Evolutionary conservation across 768 basidiomycete species (phyloP), one percentile per base, ranked within the genome.

Genomic region (Agaricus bisporus): DNA sequence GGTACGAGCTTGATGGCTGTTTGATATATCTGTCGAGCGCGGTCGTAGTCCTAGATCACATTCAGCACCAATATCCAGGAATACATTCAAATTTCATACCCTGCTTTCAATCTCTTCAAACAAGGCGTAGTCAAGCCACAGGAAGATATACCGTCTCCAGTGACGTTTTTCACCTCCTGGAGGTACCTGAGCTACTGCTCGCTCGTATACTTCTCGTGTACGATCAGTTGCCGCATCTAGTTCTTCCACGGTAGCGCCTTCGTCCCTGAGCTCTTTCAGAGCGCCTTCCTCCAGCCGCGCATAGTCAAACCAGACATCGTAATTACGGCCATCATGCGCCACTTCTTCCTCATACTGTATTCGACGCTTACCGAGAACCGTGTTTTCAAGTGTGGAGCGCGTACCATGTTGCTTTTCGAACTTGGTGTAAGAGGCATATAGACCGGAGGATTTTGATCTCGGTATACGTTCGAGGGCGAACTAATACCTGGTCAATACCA

Each of bases 271-370:
- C 55, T 91, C 85, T 32, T 80, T 73, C 60, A 83, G 80, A 0
- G 94, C 91, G 20, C 85, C 89, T 69, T 98, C 97, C 65, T 98
- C 97, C 32, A 99, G 66, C 15, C 95, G 80, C 18, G 92, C 81
- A 61, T 95, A 95, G 63, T 98, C 97, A 64, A 99, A 98, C 97
- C 97, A 99, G 0, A 88, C 86, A 67, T 98, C 97, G 64, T 98
- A 99, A 66, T 98, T 98, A 41, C 87, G 83, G 0, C 91, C 86
- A 58, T 98, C 93, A 54, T 95, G 88, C 9, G 84, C 67, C 2
- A 98, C 70, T 69, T 99, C 97, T 58, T 99, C 97, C 65, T 99
- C 97, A 63, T 99, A 98, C 62, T 98, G 94, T 53, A 99, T 98
- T 37, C 97, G 81, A n/a, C 97, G 85, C 68, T 98, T 99, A 29